Evolutionary conservation across 257 asterid species (phyloP), one percentile per base, ranked within the genome.

Genomic region (Nicotiana noctiflora): DNA sequence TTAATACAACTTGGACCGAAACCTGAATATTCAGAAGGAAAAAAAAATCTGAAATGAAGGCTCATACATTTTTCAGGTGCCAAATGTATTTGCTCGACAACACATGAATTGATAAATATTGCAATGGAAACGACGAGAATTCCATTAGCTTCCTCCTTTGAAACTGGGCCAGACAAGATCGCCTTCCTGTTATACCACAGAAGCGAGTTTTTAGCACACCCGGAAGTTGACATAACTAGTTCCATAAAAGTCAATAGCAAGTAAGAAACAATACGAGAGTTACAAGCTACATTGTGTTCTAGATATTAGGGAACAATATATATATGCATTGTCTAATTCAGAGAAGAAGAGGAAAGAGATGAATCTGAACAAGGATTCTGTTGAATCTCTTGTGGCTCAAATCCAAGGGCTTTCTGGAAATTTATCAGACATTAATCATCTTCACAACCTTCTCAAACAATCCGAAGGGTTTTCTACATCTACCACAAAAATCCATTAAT

Each of bases 31-130:
- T 6, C 65, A 19, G n/a, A 4, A 11, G 32, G 32, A 25, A 37
- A 31, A 4, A 4, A 29, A 49, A 70, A 40, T 13, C 17, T 29
- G 62, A 14, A 27, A 14, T 12, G 51, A 55, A 27, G 23, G 53
- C 80, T 9, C 18, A n/a, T 90, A 95, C 98, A 95, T 83, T 90
- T 90, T n/a, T 95, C 97, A 83, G 97, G 90, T 18, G 92, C 96
- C 89, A 92, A 72, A 46, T 88, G 94, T 64, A 93, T 89, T 87
- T 95, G 98, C 83, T 93, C 94, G 2, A 88, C 87, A 51, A 85
- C 74, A 77, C 96, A 95, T 57, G 85, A 87, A 78, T 82, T 87
- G 81, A 95, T 88, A 81, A 93, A 93, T 85, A 90, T 89, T 65
- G 96, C 87, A 80, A 91, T 80, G 46, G 86, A 81, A 70, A 88